A percentile compares a stretch with the other conserved stretches of the same genome.
Evolutionary conservation across 352 stramenopile species (phyloP).

Genomic region (Globisporangium rhizosaccharum): DNA sequence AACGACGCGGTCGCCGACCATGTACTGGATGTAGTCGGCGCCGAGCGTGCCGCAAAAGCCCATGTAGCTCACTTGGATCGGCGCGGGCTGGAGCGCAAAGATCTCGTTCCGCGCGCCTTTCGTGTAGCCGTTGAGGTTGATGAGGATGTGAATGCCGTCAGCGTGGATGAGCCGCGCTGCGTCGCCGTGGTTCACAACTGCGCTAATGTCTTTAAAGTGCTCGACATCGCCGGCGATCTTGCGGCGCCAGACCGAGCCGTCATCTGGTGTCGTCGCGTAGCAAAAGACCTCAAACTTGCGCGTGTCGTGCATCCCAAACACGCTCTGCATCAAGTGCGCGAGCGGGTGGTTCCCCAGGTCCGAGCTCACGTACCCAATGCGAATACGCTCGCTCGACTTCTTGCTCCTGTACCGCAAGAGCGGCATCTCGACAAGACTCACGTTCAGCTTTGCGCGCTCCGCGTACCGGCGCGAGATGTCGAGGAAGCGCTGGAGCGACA

Average conservation of each 20-base stretch:
- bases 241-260: constrained; percentile 76
- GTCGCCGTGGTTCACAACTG: constrained; percentile 46
- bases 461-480: constrained; percentile 78
- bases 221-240: constrained; percentile 84
- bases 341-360: constrained; percentile 91
- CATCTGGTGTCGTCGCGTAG: constrained; percentile 77
- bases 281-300: constrained; percentile 88
- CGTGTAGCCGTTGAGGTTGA: constrained; percentile 94
- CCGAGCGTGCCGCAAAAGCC: constrained; percentile 89
- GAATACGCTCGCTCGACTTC: constrained; percentile 56
- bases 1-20: constrained; percentile 83
- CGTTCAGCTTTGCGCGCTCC: constrained; percentile 80
- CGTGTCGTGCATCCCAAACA: constrained; percentile 89
- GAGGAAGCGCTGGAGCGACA: constrained; percentile 72
- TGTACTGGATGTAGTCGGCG: constrained; percentile 92
- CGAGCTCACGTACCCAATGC: constrained; percentile 87
- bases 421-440: constrained; percentile 81
- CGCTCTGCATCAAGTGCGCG: constrained; percentile 88
- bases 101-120: constrained; percentile 90
- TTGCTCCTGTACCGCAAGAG: constrained; percentile 68
- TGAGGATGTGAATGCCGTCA: constrained; percentile 87
- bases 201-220: constrained; percentile 85
- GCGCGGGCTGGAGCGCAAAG: constrained; percentile 87
- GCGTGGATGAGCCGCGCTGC: constrained; percentile 73
- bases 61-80: constrained; percentile 89